phyloP scores from a whole-genome alignment of 225 moss, liverwort and hornwort genomes.

The Neckera pumila region DNA sequence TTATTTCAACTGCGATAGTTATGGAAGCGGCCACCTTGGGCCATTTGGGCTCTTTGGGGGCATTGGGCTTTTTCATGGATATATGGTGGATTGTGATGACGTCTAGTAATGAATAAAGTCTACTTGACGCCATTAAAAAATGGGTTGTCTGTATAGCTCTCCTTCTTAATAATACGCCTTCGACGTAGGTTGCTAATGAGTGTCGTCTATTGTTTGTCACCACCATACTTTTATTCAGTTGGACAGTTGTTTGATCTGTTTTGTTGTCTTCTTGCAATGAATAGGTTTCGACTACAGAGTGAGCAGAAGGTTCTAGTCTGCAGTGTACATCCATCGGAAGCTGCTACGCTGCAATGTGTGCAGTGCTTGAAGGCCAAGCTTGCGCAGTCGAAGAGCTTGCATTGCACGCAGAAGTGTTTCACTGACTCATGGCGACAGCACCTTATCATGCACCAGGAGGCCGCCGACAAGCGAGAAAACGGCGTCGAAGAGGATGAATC shows the following conservation, averaged over 20 bases:
- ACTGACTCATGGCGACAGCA: conserved; percentile 82
- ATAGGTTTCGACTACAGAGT: conserved; percentile 54
- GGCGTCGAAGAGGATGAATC: conserved; percentile 84
- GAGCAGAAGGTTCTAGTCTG: conserved; percentile 73
- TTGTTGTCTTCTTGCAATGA: not conserved
- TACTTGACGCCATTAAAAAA: not conserved
- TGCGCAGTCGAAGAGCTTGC: conserved; percentile 71
- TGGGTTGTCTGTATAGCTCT: not conserved
- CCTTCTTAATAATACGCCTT: too few species aligned
- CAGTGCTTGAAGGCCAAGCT: conserved; percentile 69
- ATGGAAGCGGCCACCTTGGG: not conserved
- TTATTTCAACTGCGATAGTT: not conserved
- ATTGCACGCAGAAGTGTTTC: conserved; percentile 84
- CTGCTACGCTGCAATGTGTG: conserved; percentile 79
- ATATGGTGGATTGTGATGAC: not conserved
- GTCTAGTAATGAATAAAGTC: not conserved
- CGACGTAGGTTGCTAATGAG: not conserved
- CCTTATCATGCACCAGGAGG: conserved; percentile 78
- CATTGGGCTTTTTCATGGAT: not conserved
- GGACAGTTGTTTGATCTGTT: not conserved
- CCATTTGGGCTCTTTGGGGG: not conserved
- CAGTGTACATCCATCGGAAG: conserved; percentile 68
- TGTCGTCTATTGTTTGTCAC: not conserved
- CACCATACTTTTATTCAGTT: not conserved
- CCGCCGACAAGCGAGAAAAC: conserved; percentile 82